Conservation (phyloP, 352 stramenopile genomes). For the Phytophthora uliginosa region DNA sequence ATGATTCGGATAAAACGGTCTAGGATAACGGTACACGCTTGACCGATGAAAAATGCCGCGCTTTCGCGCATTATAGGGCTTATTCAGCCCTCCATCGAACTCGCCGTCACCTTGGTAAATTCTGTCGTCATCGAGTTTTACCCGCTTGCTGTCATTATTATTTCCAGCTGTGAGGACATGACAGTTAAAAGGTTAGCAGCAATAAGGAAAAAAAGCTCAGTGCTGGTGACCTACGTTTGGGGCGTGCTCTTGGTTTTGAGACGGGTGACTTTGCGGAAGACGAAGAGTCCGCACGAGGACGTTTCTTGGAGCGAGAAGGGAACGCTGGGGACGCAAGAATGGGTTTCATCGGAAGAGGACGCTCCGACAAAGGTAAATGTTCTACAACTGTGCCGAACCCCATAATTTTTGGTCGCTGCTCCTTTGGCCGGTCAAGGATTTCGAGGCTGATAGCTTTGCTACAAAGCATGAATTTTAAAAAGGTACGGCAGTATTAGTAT, state of each 20-base stretch:
- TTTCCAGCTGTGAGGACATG: conserved; percentile 2
- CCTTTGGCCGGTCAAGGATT: conserved; percentile 79
- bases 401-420: conserved; percentile 86
- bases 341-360: conserved; percentile 73
- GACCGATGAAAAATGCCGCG: conserved; percentile 53
- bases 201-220: neutral
- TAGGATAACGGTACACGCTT: conserved; percentile 39
- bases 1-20: conserved; percentile 22
- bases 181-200: neutral
- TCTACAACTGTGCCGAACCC: conserved; percentile 85
- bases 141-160: conserved; percentile 32
- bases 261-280: conserved; percentile 35
- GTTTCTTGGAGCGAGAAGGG: conserved; percentile 78
- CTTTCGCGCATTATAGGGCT: neutral
- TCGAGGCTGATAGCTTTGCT: conserved; percentile 85
- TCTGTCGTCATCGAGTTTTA: conserved; percentile 36
- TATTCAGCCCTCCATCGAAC: conserved; percentile 33
- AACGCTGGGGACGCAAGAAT: conserved; percentile 81
- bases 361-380: conserved; percentile 69
- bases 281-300: conserved; percentile 61
- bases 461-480: conserved; percentile 9
- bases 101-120: conserved; percentile 66
- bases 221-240: conserved; percentile 26
- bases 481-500: neutral
- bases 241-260: conserved; percentile 26